Percentiles rank a stretch among this genome's conserved stretches.
phyloP scores from a whole-genome alignment of 768 basidiomycete genomes.

The Psilocybe subaeruginosa region DNA sequence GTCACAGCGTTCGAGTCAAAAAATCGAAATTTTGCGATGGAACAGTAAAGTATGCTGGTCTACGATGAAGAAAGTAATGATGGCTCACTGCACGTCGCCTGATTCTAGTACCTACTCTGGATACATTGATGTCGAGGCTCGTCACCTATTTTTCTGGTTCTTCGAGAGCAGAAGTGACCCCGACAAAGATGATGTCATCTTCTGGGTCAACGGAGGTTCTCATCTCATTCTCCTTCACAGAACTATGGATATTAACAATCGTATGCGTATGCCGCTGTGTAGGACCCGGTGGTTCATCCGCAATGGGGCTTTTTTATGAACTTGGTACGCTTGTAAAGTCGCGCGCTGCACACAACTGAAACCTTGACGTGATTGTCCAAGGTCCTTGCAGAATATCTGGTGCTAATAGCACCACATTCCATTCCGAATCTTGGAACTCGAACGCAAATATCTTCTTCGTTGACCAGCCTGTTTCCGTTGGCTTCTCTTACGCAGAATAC shows the following conservation, averaged over 20 bases:
- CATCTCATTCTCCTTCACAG: constrained; percentile 10
- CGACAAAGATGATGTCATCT: constrained; percentile 61
- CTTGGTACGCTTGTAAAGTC: constrained; percentile 44
- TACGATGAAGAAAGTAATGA: constrained; percentile 35
- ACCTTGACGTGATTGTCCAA: constrained; percentile 15
- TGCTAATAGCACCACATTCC: constrained; percentile 49
- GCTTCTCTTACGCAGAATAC: constrained; percentile 66
- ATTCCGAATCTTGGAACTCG: constrained; percentile 67
- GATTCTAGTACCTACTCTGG: constrained; percentile 58
- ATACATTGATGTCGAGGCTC: constrained; percentile 65
- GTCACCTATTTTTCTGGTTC: constrained; percentile 76
- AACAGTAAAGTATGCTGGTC: constrained; percentile 46
- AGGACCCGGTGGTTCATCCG: constrained; percentile 33
- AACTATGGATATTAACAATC: background rate
- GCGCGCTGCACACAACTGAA: background rate
- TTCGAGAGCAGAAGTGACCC: constrained; percentile 72
- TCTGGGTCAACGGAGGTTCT: constrained; percentile 54
- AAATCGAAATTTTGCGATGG: constrained; percentile 61
- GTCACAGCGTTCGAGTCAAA: constrained; percentile 60
- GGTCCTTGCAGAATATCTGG: constrained; percentile 69
- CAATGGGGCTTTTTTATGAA: constrained; percentile 74
- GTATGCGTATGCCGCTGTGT: background rate
- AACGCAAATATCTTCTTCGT: constrained; percentile 66
- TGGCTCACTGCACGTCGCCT: constrained; percentile 36
- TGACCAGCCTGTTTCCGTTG: constrained; percentile 63